A percentile compares a stretch with the other conserved stretches of the same genome.
Conservation (phyloP, 2,329 filamentous ascomycete genomes). For the Septoria petroselini region DNA sequence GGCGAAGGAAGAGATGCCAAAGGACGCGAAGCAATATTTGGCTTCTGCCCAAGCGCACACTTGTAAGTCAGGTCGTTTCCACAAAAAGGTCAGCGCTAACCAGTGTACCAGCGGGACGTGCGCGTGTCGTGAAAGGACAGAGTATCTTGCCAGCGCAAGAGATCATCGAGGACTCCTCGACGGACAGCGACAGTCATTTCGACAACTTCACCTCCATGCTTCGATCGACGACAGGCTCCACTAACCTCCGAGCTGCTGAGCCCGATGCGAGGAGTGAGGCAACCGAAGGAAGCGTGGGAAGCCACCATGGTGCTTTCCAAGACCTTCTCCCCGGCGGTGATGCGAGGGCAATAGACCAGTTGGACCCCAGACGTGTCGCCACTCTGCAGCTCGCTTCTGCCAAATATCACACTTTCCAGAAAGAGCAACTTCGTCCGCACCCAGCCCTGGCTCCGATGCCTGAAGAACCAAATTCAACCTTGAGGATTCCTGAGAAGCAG, state of each 20-base stretch:
- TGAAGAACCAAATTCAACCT: too few species aligned
- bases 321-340: too few species aligned
- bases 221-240: neutral
- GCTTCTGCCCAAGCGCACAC: constrained; percentile 17
- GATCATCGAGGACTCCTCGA: constrained; percentile 3
- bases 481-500: too few species aligned
- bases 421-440: too few species aligned
- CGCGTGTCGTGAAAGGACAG: constrained; percentile 23
- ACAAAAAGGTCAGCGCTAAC: constrained; percentile 9
- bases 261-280: neutral
- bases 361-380: too few species aligned
- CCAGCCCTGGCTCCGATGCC: too few species aligned
- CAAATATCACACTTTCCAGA: too few species aligned
- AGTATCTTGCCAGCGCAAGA: constrained; percentile 7
- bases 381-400: too few species aligned
- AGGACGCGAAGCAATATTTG: constrained; percentile 26
- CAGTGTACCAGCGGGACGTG: constrained; percentile 4
- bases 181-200: constrained; percentile 9
- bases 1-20: constrained; percentile 21
- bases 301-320: too few species aligned
- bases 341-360: too few species aligned
- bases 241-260: neutral
- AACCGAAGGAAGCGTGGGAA: too few species aligned
- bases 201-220: constrained; percentile 10
- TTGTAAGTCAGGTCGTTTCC: neutral